Conservation (phyloP, 2,329 filamentous ascomycete genomes). For the Arachnopeziza araneosa region DNA sequence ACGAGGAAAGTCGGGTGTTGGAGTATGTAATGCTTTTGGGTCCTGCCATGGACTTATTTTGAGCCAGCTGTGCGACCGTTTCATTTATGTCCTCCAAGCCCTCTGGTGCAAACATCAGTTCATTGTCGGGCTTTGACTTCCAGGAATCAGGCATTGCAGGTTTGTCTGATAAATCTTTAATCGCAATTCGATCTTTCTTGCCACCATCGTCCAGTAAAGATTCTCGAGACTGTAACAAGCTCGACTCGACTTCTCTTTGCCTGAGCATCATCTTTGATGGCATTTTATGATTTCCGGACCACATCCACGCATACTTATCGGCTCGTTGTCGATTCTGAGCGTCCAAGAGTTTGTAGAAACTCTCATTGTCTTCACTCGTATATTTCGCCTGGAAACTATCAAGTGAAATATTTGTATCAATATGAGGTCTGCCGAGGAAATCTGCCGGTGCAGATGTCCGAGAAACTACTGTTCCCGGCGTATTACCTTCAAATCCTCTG, state of each 20-base stretch:
- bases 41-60: conserved; percentile 64
- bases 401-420: conserved; percentile 75
- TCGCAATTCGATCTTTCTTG: conserved; percentile 52
- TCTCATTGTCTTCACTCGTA: conserved; percentile 97
- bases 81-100: conserved; percentile 52
- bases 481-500: background rate
- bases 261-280: conserved; percentile 71
- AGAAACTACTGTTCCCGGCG: conserved; percentile 52
- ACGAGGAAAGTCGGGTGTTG: conserved; percentile 71
- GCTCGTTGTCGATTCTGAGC: conserved; percentile 80
- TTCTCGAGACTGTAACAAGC: conserved; percentile 39
- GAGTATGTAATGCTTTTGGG: conserved; percentile 74
- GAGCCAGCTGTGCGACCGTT: conserved; percentile 63
- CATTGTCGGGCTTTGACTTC: conserved; percentile 70
- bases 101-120: conserved; percentile 79
- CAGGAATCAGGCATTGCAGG: conserved; percentile 75
- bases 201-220: conserved; percentile 50
- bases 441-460: conserved; percentile 33
- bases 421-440: conserved; percentile 38
- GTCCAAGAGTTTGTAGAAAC: conserved; percentile 88
- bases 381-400: conserved; percentile 86
- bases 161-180: conserved; percentile 62
- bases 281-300: conserved; percentile 80
- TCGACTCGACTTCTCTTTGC: conserved; percentile 56
- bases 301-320: conserved; percentile 85